Base-by-base conservation (phyloP, 116 monocot species). In the Phalaenopsis hybrid region DNA sequence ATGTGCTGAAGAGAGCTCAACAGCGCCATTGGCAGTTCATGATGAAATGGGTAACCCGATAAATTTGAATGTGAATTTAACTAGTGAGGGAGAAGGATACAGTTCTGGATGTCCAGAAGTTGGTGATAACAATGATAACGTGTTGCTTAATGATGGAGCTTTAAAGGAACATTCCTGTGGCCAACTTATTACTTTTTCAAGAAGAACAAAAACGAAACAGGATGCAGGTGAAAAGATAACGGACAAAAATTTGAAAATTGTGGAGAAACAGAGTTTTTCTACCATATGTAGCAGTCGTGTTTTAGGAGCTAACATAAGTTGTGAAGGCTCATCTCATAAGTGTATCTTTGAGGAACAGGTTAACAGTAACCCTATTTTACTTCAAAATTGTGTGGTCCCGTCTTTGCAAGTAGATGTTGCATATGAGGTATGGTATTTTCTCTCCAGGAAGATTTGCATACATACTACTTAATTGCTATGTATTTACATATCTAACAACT, bases 171-270 rank as follows among this genome's bases (percentile, higher is more conserved):
- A 72, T 57, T 65, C 23, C 18, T 44, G 46, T 5, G n/a, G 44
- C 21, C 83, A 83, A 44, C 76, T 87, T 49, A 80, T 87, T 78
- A 90, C 87, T 8, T 90, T 90, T 82, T 49, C n/a, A 63, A 87
- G 90, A 84, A 90, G 85, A 79, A 48, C 57, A 18, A 90, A 87
- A 85, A 84, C 45, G 74, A 85, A 85, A 33, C 46, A 44, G 34
- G 79, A 72, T 81, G 13, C 31, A 34, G 52, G 18, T 46, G 83
- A 79, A 61, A 78, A 16, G 73, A 75, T 43, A 72, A 51, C 43
- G 17, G 57, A 76, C 21, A 79, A 48, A 33, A 81, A 80, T 77
- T 61, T 43, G n/a, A 81, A 63, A 37, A 50, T 25, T 55, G 37
- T 23, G 48, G 77, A 73, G 23, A 57, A 78, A 21, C 82, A 70